Base-by-base conservation (phyloP, 176 grass and related monocot species). In the Lolium perenne region DNA sequence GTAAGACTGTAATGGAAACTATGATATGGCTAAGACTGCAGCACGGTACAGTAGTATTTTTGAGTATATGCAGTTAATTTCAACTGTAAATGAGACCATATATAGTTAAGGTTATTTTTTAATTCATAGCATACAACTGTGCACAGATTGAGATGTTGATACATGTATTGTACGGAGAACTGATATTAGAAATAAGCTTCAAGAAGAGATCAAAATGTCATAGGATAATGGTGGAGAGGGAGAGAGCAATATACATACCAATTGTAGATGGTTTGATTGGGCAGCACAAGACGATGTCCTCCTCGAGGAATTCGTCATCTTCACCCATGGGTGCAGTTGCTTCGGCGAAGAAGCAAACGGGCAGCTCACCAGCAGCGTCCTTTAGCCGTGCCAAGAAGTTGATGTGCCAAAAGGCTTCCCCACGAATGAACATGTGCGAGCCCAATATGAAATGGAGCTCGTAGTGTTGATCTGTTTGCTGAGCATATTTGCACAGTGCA, bases 281-380 rank as follows among this genome's bases (percentile, higher is more conserved):
- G 70, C 70, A 73, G 70, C 70, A 73, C 11, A 73, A 15, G 43
- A 73, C n/a, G n/a, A 73, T 73, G 7, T 73, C n/a, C 43, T 73
- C 70, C 11, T 73, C n/a, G 2, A 49, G 43, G 43, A 73, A 73
- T 73, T 73, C n/a, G 1, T 73, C 5, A 21, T 48, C 10, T 2
- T 48, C 70, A 3, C 70, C 70, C 70, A 73, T 49, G 43, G 43
- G n/a, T 14, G 23, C 43, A 6, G 20, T 73, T 48, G 70, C 70
- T 25, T 73, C 43, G 5, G 70, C 70, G 11, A 73, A 73, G 70
- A 73, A 48, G 70, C 22, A 73, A 73, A 73, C 48, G 70, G 70
- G 70, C 43, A 48, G 43, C 41, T 73, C n/a, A 25, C 43, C 70
- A 48, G 43, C 43, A 10, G 20, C 11, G 2, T 48, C 70, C 70